These are phyloP conservation scores for Candida koratica DNA, from an alignment of 805 yeast genomes.

Conservation along the genomic window DNA sequence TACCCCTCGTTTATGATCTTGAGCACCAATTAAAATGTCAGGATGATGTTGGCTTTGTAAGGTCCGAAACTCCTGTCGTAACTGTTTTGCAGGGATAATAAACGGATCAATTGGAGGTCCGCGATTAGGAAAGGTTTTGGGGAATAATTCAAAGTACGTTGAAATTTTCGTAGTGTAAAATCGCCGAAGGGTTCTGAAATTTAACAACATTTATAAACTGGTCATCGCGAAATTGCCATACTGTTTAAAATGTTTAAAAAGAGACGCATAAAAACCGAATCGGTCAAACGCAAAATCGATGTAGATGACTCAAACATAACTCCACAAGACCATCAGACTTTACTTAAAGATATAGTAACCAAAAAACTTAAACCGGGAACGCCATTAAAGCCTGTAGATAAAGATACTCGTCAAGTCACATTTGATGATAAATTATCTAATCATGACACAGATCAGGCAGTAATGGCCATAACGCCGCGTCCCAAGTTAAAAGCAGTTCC, in stretches of 20 bases:
- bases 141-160: constrained; percentile 63
- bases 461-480: constrained; percentile 6
- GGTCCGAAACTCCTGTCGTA: constrained; percentile 70
- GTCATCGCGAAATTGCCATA: too few relatives aligned
- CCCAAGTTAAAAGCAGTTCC: constrained; percentile 26
- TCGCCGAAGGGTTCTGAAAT: background rate
- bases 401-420: constrained; percentile 4
- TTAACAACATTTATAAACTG: too few relatives aligned
- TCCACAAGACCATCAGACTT: constrained; percentile 1
- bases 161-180: constrained; percentile 1
- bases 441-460: constrained; percentile 11
- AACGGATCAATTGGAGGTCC: constrained; percentile 63
- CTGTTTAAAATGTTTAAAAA: constrained; percentile 26
- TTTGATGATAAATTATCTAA: constrained; percentile 4
- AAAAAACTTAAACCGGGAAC: background rate
- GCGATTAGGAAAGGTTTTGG: constrained; percentile 64
- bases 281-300: constrained; percentile 8
- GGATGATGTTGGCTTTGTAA: constrained; percentile 82
- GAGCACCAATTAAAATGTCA: constrained; percentile 47
- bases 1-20: constrained; percentile 14
- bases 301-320: constrained; percentile 6
- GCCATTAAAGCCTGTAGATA: background rate
- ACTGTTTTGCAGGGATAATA: constrained; percentile 46
- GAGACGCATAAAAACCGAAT: constrained; percentile 17
- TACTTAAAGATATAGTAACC: constrained; percentile 4